These are phyloP conservation scores for Aphanomyces euteiches DNA, from an alignment of 352 stramenopile species.

Conservation along the genomic window DNA sequence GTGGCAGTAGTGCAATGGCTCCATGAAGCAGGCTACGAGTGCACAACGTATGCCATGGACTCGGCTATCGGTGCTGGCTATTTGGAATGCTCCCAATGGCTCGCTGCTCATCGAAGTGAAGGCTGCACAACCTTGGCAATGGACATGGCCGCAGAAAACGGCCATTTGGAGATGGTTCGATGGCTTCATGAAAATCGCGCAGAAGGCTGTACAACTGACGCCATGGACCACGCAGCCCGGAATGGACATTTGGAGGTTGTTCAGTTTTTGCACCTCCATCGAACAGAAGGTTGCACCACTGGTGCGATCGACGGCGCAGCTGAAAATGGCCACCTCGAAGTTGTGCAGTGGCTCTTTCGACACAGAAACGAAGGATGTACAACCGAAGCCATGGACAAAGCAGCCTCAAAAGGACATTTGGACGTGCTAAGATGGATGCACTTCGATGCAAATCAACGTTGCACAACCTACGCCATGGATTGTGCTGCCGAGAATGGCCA, in stretches of 20 bases:
- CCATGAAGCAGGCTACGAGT: slow-evolving; percentile 22
- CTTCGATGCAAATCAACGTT: slow-evolving; percentile 37
- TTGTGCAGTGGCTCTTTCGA: slow-evolving; percentile 53
- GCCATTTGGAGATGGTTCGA: slow-evolving; percentile 50
- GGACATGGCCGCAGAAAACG: slow-evolving; percentile 43
- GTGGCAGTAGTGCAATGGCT: slow-evolving; percentile 34
- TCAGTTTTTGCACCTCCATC: slow-evolving; percentile 32
- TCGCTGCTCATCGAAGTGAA: slow-evolving; percentile 29
- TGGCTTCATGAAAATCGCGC: slow-evolving; percentile 47
- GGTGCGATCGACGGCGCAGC: slow-evolving; percentile 54
- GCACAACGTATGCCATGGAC: slow-evolving; percentile 36
- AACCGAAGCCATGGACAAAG: slow-evolving; percentile 37
- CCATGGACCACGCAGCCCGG: slow-evolving; percentile 31
- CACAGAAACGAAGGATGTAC: slow-evolving; percentile 44
- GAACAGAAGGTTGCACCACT: slow-evolving; percentile 28
- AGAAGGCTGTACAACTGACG: slow-evolving; percentile 69
- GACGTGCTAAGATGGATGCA: slow-evolving; percentile 33
- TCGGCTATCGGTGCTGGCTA: slow-evolving; percentile 32
- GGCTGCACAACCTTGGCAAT: slow-evolving; percentile 42
- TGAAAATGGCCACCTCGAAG: slow-evolving; percentile 44
- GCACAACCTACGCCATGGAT: slow-evolving; percentile 47
- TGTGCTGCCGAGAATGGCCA: slow-evolving; percentile 43
- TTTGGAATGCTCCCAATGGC: slow-evolving; percentile 35
- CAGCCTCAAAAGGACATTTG: slow-evolving; percentile 27
- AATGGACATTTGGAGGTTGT: slow-evolving; percentile 33